phyloP scores from a whole-genome alignment of 768 basidiomycete species.

The Tulasnella sp. region DNA sequence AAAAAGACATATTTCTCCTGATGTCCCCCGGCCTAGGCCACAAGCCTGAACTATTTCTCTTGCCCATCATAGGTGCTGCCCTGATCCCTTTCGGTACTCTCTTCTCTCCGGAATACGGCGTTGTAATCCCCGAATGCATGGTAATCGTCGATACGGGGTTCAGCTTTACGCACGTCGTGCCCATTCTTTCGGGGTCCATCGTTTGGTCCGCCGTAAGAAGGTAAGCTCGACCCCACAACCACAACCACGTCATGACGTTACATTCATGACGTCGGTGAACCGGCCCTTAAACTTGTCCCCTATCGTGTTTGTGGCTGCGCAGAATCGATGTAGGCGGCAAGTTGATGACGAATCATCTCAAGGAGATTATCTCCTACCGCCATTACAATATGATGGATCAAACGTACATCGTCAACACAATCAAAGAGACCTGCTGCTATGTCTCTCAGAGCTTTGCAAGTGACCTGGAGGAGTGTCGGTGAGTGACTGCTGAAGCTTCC shows the following conservation, averaged over 20 bases:
- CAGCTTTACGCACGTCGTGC: conserved; percentile 89
- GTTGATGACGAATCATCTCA: conserved; percentile 88
- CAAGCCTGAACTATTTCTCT: neutral
- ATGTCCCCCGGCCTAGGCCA: conserved; percentile 15
- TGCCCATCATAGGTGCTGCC: conserved; percentile 53
- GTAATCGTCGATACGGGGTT: conserved; percentile 86
- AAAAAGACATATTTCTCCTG: conserved; percentile 32
- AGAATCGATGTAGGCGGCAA: conserved; percentile 96
- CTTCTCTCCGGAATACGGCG: conserved; percentile 42
- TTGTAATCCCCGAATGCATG: conserved; percentile 60
- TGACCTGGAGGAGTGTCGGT: conserved; percentile 78
- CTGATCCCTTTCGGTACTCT: conserved; percentile 66
- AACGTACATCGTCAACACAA: conserved; percentile 85
- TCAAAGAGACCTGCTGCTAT: conserved; percentile 87
- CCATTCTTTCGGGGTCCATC: conserved; percentile 64
- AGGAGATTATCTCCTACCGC: conserved; percentile 86
- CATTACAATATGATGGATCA: conserved; percentile 99
- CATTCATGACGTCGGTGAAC: conserved; percentile 19
- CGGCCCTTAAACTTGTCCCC: conserved; percentile 20
- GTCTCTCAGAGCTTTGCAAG: conserved; percentile 58
- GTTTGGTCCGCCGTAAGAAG: conserved; percentile 77
- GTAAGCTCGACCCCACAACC: conserved; percentile 35
- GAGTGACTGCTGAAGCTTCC: conserved; percentile 28
- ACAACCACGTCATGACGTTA: conserved; percentile 19
- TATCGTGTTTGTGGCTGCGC: conserved; percentile 17